These are phyloP conservation scores for Blastosporella zonata DNA, from an alignment of 1,284 basidiomycete genomes.

Conservation along the genomic window DNA sequence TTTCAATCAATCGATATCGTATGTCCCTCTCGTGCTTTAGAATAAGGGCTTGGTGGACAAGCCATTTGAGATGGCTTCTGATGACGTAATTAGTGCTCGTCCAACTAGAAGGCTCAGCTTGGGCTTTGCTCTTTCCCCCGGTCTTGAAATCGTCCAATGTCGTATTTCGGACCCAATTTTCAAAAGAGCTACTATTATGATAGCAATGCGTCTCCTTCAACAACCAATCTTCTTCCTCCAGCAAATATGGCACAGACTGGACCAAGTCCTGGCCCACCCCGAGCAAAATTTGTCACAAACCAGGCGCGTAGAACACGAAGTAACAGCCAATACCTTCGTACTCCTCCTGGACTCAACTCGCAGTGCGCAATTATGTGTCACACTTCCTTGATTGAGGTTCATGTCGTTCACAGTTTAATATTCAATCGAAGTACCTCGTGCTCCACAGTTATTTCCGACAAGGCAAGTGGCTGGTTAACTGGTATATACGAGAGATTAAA, in stretches of 20 bases:
- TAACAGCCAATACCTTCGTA: neutral
- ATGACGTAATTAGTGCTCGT: conserved; percentile 5
- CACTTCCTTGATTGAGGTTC: neutral
- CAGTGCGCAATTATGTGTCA: neutral
- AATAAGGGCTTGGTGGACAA: too few relatives aligned
- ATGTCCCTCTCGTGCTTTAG: too few relatives aligned
- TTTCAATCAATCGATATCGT: too few relatives aligned
- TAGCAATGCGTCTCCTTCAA: conserved; percentile 11
- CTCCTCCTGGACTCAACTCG: conserved; percentile 1
- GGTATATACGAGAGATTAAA: neutral
- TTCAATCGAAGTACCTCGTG: conserved; percentile 9
- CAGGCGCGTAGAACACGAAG: conserved; percentile 1
- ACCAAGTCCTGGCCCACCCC: neutral
- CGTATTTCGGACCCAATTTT: conserved; percentile 5
- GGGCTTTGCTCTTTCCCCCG: neutral
- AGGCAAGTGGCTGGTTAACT: conserved; percentile 2
- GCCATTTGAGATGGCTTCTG: too few relatives aligned
- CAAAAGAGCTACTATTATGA: conserved; percentile 7
- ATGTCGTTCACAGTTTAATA: neutral
- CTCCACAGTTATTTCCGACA: conserved; percentile 3
- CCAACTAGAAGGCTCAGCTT: too few relatives aligned
- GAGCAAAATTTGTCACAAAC: conserved; percentile 5
- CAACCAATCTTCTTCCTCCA: conserved; percentile 13
- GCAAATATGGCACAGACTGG: neutral
- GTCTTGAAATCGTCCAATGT: too few relatives aligned